phyloP scores from a whole-genome alignment of 2,329 filamentous ascomycete genomes.

The Calonectria hawksworthii region DNA sequence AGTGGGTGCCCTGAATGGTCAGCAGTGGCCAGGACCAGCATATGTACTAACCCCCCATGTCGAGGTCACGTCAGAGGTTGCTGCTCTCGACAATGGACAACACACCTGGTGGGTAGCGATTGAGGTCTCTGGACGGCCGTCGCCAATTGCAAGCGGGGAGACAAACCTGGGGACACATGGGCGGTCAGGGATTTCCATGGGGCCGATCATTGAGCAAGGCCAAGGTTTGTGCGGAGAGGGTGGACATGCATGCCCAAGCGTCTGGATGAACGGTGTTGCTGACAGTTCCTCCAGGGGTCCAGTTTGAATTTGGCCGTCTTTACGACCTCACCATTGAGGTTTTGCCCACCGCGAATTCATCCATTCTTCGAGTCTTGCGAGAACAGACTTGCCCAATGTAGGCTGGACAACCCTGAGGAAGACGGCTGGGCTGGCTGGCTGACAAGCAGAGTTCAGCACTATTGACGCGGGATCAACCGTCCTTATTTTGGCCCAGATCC shows the following conservation, averaged over 20 bases:
- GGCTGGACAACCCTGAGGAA: constrained; percentile 29
- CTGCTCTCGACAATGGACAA: constrained; percentile 50
- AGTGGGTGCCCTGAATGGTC: not conserved
- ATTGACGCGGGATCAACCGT: constrained; percentile 60
- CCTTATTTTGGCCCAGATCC: constrained; percentile 64
- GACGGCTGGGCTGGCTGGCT: not conserved
- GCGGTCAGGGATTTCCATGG: constrained; percentile 21
- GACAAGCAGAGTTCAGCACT: constrained; percentile 50
- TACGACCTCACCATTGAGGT: constrained; percentile 64
- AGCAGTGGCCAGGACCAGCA: not conserved
- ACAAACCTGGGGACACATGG: not conserved
- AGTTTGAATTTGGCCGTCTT: constrained; percentile 61
- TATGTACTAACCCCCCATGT: constrained; percentile 59
- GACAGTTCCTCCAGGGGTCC: constrained; percentile 43
- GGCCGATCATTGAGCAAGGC: constrained; percentile 28
- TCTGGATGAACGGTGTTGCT: constrained; percentile 20
- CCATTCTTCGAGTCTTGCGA: constrained; percentile 62
- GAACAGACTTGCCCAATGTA: constrained; percentile 60
- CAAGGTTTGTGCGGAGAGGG: constrained; percentile 38
- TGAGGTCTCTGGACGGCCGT: constrained; percentile 58
- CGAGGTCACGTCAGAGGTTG: constrained; percentile 58
- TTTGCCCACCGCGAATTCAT: constrained; percentile 55
- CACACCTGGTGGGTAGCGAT: constrained; percentile 63
- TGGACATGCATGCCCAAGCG: not conserved
- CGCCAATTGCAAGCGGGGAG: constrained; percentile 7